Evolutionary conservation across 164 flowering plant genomes (phyloP).

Genomic region (Vitis rupestris): DNA sequence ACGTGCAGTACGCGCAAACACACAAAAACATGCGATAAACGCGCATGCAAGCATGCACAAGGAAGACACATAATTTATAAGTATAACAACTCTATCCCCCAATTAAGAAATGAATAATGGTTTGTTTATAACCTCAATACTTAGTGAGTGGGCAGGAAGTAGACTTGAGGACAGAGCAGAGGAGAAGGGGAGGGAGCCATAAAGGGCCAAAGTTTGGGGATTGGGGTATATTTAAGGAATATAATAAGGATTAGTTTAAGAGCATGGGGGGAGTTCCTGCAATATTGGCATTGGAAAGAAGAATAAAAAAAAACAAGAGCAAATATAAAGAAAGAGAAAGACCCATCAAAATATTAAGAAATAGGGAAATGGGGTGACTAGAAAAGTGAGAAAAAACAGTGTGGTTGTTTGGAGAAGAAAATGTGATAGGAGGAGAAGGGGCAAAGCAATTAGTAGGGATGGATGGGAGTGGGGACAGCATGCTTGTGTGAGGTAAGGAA

Average conservation of each 20-base stretch:
- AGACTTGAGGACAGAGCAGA: constrained; percentile 6
- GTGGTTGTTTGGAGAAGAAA: constrained; percentile 6
- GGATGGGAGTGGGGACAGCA: constrained; percentile 40
- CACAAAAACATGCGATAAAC: constrained; percentile 29
- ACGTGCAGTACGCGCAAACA: constrained; percentile 5
- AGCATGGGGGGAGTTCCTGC: constrained; percentile 41
- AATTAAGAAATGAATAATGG: constrained; percentile 20
- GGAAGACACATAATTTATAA: constrained; percentile 5
- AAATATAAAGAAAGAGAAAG: not conserved
- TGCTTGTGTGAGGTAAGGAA: constrained; percentile 35
- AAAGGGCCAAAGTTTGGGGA: constrained; percentile 30
- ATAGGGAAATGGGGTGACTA: not conserved
- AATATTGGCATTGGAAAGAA: constrained; percentile 32
- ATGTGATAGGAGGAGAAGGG: constrained; percentile 17
- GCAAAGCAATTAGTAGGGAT: constrained; percentile 17
- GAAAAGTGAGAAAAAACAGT: not conserved
- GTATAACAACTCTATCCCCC: constrained; percentile 13
- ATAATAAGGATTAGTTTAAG: constrained; percentile 18
- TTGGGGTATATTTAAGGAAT: constrained; percentile 7
- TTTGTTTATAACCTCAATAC: constrained; percentile 29
- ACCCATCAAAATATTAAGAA: constrained; percentile 6
- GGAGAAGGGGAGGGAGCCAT: constrained; percentile 14
- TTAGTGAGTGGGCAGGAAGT: constrained; percentile 8
- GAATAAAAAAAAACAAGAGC: constrained; percentile 5
- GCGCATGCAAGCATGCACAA: constrained; percentile 40